Conservation (phyloP, 805 yeast genomes). For the Starmerella floricola region DNA sequence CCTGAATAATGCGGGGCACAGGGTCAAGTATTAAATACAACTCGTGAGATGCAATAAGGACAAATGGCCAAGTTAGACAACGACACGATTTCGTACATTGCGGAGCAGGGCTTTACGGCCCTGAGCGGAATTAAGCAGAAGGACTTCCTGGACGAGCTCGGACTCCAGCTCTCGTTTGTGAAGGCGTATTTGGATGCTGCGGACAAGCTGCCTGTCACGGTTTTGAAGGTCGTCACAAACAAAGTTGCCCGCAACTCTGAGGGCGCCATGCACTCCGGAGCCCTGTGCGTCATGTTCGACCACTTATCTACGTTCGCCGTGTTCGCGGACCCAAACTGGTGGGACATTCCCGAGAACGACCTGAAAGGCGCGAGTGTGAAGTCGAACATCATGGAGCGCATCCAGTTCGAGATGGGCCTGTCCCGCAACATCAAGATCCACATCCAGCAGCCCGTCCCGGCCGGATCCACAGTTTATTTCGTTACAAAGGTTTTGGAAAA, state of each 20-base stretch:
- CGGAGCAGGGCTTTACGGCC: slow-evolving; percentile 20
- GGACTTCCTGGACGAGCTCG: slow-evolving; percentile 10
- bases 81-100: background rate
- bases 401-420: slow-evolving; percentile 12
- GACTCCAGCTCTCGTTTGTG: slow-evolving; percentile 1
- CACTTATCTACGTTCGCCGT: slow-evolving; percentile 11
- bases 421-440: slow-evolving; percentile 19
- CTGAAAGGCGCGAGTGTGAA: slow-evolving; percentile 1
- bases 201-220: slow-evolving; percentile 16
- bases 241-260: background rate
- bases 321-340: slow-evolving; percentile 11
- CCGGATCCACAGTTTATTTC: slow-evolving; percentile 11
- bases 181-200: slow-evolving; percentile 11
- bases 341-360: slow-evolving; percentile 8
- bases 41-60: background rate
- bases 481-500: slow-evolving; percentile 16
- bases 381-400: background rate
- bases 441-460: slow-evolving; percentile 10
- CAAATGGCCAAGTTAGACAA: background rate
- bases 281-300: slow-evolving; percentile 15
- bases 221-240: slow-evolving; percentile 4
- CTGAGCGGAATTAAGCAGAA: background rate
- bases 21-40: background rate
- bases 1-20: too few relatives aligned
- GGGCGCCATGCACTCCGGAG: slow-evolving; percentile 15